Conservation (phyloP, 768 basidiomycete genomes). For the Obba rivulosa region DNA sequence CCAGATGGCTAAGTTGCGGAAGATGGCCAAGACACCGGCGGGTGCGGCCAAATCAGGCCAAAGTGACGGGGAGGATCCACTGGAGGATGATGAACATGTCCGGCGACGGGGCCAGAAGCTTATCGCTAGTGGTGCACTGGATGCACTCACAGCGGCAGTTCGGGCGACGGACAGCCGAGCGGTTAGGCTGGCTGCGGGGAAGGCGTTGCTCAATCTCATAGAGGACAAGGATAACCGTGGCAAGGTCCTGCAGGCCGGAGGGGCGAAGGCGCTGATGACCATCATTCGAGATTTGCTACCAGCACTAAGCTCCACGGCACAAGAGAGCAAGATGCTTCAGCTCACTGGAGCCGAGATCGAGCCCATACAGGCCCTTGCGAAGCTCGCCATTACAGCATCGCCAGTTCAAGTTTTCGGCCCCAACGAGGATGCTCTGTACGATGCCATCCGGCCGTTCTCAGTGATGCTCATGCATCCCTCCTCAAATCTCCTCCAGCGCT, state of each 20-base stretch:
- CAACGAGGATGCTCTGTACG: conserved; percentile 66
- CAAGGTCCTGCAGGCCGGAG: conserved; percentile 70
- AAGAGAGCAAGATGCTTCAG: conserved; percentile 18
- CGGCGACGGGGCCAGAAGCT: conserved; percentile 51
- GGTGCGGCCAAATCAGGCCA: conserved; percentile 9
- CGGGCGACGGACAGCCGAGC: conserved; percentile 58
- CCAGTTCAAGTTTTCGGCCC: conserved; percentile 91
- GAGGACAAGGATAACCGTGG: conserved; percentile 78
- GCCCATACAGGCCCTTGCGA: conserved; percentile 85
- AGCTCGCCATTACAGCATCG: conserved; percentile 87
- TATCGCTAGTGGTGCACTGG: conserved; percentile 57
- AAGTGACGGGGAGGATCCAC: conserved; percentile 8
- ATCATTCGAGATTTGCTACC: conserved; percentile 49
- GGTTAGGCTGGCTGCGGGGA: conserved; percentile 53
- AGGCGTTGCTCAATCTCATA: conserved; percentile 62
- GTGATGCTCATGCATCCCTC: conserved; percentile 63
- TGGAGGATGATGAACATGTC: conserved; percentile 69
- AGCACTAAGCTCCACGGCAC: conserved; percentile 21
- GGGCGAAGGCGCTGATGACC: conserved; percentile 57
- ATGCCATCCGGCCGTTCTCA: conserved; percentile 80
- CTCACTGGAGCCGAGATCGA: conserved; percentile 45
- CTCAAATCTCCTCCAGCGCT: conserved; percentile 73
- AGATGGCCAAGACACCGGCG: conserved; percentile 56
- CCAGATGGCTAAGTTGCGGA: conserved; percentile 74
- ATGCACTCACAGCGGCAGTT: conserved; percentile 54